phyloP scores from a whole-genome alignment of 2,329 filamentous ascomycete species.

The Juglanconis sp. region DNA sequence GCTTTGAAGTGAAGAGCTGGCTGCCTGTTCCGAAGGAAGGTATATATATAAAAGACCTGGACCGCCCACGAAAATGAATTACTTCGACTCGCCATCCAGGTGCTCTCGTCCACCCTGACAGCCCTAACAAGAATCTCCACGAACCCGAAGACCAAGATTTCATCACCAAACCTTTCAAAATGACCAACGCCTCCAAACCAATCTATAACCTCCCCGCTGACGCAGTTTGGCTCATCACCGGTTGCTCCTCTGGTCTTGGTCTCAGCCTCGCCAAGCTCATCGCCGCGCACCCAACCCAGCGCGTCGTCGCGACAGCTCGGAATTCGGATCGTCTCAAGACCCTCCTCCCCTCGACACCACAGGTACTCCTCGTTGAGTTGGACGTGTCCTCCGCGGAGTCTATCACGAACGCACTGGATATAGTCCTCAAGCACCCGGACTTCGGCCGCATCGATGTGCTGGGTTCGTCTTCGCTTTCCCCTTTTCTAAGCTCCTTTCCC shows the following conservation, averaged over 20 bases:
- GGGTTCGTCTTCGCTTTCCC: background rate
- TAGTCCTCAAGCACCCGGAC: conserved; percentile 24
- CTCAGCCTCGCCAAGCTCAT: conserved; percentile 24
- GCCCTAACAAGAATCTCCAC: background rate
- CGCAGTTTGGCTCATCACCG: conserved; percentile 36
- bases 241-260: conserved; percentile 30
- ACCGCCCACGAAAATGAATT: background rate
- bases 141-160: background rate
- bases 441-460: conserved; percentile 35
- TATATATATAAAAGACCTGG: background rate
- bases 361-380: conserved; percentile 38
- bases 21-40: background rate
- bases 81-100: background rate
- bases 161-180: background rate
- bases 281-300: conserved; percentile 21
- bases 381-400: conserved; percentile 38
- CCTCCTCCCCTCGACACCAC: conserved; percentile 28
- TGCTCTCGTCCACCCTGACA: background rate
- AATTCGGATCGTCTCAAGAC: conserved; percentile 31
- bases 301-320: conserved; percentile 31
- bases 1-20: background rate
- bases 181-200: background rate
- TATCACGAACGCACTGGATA: conserved; percentile 30
- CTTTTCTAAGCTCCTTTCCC: background rate
- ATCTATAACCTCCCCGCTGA: conserved; percentile 29